Evolutionary conservation across 2,329 filamentous ascomycete genomes (phyloP).

Genomic region (Trichoderma sp.): DNA sequence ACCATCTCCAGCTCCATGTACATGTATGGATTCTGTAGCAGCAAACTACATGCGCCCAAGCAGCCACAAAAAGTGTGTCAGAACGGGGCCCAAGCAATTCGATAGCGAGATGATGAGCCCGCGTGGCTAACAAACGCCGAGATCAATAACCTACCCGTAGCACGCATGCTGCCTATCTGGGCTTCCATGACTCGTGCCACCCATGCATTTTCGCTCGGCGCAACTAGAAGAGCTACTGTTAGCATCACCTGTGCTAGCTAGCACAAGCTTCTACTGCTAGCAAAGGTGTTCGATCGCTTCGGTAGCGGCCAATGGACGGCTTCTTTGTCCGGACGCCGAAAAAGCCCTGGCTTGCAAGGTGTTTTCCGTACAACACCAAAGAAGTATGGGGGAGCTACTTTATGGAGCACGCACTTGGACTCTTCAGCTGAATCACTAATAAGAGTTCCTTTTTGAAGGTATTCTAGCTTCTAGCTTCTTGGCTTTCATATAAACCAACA

Average conservation of each 20-base stretch:
- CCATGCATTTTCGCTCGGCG: neutral
- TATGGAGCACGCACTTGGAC: neutral
- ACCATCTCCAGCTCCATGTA: neutral
- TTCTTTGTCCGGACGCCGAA: neutral
- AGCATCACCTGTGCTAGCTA: neutral
- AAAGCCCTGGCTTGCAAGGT: neutral
- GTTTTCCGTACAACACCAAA: neutral
- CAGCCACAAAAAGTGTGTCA: too few species aligned
- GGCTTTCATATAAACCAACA: neutral
- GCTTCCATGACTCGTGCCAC: conserved; percentile 5
- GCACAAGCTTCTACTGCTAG: neutral
- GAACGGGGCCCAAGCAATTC: too few species aligned
- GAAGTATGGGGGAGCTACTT: neutral
- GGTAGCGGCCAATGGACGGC: neutral
- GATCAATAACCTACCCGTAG: neutral
- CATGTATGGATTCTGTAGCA: too few species aligned
- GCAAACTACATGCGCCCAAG: neutral
- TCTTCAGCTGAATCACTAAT: neutral
- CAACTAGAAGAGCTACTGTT: neutral
- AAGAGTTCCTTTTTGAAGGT: neutral
- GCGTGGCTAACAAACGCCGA: neutral
- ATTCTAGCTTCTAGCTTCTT: neutral
- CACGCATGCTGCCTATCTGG: neutral
- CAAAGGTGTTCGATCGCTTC: neutral
- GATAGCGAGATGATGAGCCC: neutral